A percentile compares a stretch with the other conserved stretches of the same genome.
Evolutionary conservation across 768 basidiomycete genomes (phyloP).

Genomic region (Macrocybe gigantea): DNA sequence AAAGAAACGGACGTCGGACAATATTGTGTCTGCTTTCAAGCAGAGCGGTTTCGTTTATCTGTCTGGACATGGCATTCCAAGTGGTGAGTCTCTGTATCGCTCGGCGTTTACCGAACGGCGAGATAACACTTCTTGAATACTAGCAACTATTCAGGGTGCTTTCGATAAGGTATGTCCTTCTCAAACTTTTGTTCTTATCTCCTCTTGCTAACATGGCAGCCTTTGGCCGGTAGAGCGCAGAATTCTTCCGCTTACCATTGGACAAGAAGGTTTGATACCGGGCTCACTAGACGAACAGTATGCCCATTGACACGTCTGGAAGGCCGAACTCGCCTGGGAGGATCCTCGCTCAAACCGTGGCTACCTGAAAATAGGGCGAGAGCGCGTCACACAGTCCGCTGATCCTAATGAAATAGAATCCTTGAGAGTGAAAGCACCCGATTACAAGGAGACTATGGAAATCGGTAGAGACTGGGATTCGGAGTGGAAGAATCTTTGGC

Average conservation of each 20-base stretch:
- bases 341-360: slow-evolving; percentile 84
- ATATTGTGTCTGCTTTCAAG: slow-evolving; percentile 74
- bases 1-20: slow-evolving; percentile 56
- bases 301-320: slow-evolving; percentile 1
- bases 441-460: slow-evolving; percentile 84
- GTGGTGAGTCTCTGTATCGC: slow-evolving; percentile 21
- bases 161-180: slow-evolving; percentile 54
- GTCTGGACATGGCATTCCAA: slow-evolving; percentile 62
- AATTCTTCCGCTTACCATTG: slow-evolving; percentile 65
- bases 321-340: slow-evolving; percentile 72
- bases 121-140: background rate
- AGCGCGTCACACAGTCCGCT: slow-evolving; percentile 71
- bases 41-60: slow-evolving; percentile 80
- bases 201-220: background rate
- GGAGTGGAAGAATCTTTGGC: slow-evolving; percentile 79
- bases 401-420: slow-evolving; percentile 68
- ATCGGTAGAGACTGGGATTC: slow-evolving; percentile 83
- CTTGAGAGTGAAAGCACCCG: slow-evolving; percentile 71
- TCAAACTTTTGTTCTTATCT: background rate
- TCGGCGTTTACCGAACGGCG: background rate
- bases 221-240: slow-evolving; percentile 51
- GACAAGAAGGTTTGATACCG: slow-evolving; percentile 46
- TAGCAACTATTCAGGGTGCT: slow-evolving; percentile 46
- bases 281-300: background rate
- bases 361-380: slow-evolving; percentile 75